Evolutionary conservation across 2,329 filamentous ascomycete species (phyloP).

Genomic region (Colletotrichum coccodes): DNA sequence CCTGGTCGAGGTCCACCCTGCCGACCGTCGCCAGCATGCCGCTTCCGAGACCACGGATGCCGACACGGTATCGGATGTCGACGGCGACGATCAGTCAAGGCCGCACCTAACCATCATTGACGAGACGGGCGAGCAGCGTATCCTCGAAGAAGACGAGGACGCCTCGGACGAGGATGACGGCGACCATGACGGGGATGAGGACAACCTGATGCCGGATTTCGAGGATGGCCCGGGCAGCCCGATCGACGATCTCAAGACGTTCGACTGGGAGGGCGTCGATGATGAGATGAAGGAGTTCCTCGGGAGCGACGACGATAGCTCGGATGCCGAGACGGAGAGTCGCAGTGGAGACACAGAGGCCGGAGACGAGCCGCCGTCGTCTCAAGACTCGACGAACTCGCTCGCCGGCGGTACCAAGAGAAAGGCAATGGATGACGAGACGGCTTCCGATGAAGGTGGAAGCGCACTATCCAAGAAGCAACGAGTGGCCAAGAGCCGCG

Average conservation of each 20-base stretch:
- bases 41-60: slow-evolving; percentile 41
- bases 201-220: slow-evolving; percentile 61
- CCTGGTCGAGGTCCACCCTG: slow-evolving; percentile 78
- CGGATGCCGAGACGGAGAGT: slow-evolving; percentile 46
- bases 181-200: slow-evolving; percentile 51
- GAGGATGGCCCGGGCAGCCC: slow-evolving; percentile 57
- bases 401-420: slow-evolving; percentile 28
- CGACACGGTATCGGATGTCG: slow-evolving; percentile 24
- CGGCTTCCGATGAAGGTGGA: slow-evolving; percentile 37
- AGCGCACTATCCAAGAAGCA: slow-evolving; percentile 61
- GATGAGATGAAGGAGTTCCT: slow-evolving; percentile 83
- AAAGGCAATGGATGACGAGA: slow-evolving; percentile 37
- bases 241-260: slow-evolving; percentile 65
- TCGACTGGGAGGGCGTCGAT: slow-evolving; percentile 73
- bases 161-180: slow-evolving; percentile 45
- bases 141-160: slow-evolving; percentile 47
- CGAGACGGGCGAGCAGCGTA: slow-evolving; percentile 54
- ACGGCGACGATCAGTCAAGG: slow-evolving; percentile 49
- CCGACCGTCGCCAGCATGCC: slow-evolving; percentile 61
- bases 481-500: slow-evolving; percentile 54
- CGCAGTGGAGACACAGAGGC: slow-evolving; percentile 30
- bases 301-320: slow-evolving; percentile 62
- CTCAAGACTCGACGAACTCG: slow-evolving; percentile 12
- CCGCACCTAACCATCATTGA: slow-evolving; percentile 56
- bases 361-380: slow-evolving; percentile 32